Evolutionary conservation across 2,329 filamentous ascomycete species (phyloP).

Genomic region (Capronia coronata): DNA sequence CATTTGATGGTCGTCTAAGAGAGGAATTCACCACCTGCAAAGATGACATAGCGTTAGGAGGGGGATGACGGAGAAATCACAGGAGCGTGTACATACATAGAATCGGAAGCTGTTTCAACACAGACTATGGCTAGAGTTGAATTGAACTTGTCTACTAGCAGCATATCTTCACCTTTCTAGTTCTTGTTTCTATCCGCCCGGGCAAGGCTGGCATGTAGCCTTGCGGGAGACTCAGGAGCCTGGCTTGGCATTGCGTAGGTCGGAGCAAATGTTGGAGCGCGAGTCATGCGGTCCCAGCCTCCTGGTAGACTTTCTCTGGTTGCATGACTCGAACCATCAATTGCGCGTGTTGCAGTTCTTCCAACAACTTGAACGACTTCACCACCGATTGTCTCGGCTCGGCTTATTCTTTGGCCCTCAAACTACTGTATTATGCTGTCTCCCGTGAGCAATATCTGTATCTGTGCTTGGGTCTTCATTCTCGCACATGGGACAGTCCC

Average conservation of each 20-base stretch:
- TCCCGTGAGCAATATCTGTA: neutral
- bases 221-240: neutral
- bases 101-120: neutral
- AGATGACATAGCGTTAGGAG: neutral
- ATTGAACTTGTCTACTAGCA: neutral
- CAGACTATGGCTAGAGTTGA: neutral
- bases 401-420: neutral
- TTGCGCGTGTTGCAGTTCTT: neutral
- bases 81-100: neutral
- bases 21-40: neutral
- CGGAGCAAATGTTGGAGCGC: neutral
- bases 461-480: neutral
- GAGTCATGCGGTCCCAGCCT: neutral
- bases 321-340: neutral
- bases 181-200: neutral
- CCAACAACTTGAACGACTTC: neutral
- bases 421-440: neutral
- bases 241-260: neutral
- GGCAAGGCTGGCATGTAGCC: neutral
- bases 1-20: neutral
- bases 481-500: neutral
- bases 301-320: neutral
- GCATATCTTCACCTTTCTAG: neutral
- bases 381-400: neutral
- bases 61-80: neutral